These are phyloP conservation scores for Teunomyces pallodes DNA, from an alignment of 805 yeast species.

Conservation along the genomic window DNA sequence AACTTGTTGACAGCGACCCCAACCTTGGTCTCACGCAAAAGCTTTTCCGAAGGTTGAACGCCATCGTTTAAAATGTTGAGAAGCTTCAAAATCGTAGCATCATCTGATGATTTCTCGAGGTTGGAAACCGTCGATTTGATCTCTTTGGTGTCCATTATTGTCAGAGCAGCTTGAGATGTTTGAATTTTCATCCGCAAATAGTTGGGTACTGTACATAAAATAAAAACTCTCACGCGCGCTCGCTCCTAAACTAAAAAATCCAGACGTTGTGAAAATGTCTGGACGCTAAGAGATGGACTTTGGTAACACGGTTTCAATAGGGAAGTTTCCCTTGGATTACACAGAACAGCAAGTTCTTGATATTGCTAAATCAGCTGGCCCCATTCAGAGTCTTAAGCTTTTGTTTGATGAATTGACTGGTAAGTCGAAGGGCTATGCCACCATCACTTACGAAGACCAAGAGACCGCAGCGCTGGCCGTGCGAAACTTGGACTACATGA, in stretches of 20 bases:
- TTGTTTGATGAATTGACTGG: slow-evolving; percentile 89
- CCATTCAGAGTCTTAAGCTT: slow-evolving; percentile 71
- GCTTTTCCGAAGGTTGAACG: slow-evolving; percentile 78
- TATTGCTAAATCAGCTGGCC: slow-evolving; percentile 84
- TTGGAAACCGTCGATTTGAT: slow-evolving; percentile 65
- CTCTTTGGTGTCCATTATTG: slow-evolving; percentile 65
- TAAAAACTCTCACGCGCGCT: neutral
- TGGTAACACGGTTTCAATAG: slow-evolving; percentile 55
- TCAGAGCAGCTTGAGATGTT: neutral
- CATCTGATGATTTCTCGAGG: slow-evolving; percentile 71
- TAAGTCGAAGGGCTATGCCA: slow-evolving; percentile 86
- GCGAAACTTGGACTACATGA: slow-evolving; percentile 75
- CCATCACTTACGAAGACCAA: slow-evolving; percentile 75
- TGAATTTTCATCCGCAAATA: neutral
- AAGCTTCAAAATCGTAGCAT: slow-evolving; percentile 61
- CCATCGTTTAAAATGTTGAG: slow-evolving; percentile 64
- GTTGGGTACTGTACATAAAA: neutral
- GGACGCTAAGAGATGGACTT: neutral
- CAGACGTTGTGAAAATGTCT: too few species aligned
- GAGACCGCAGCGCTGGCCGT: slow-evolving; percentile 92
- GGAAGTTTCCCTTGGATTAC: slow-evolving; percentile 88
- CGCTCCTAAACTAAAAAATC: neutral
- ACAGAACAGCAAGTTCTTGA: slow-evolving; percentile 92
- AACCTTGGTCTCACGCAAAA: slow-evolving; percentile 90
- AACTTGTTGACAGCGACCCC: slow-evolving; percentile 94